Evolutionary conservation across 1,284 basidiomycete species (phyloP), one percentile per base, ranked within the genome.

Genomic region (Melanopsichium pennsylvanicum): DNA sequence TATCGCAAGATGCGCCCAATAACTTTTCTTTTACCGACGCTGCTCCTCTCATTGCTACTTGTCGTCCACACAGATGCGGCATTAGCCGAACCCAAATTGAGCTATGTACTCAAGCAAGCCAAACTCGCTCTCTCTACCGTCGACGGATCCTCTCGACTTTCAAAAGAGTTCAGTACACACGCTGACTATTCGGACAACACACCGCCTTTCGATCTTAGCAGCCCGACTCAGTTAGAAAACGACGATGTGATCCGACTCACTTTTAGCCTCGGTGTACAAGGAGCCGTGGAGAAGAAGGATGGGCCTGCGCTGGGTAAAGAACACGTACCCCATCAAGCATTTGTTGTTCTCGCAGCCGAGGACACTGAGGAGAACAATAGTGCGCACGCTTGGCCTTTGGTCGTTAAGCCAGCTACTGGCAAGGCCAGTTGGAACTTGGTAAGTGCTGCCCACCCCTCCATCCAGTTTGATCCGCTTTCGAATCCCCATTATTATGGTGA

Each of bases 401-500:
- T 44, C 8, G 58, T 74, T 54, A 74, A 74, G 48, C 49, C 72
- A 1, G 54, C 50, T 32, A 57, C 59, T 13, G 72, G 72, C 4
- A 68, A 60, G 32, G 72, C 54, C 10, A 46, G 64, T 18, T 74
- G 72, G 72, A 69, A 52, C 21, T 29, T 71, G 67, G 71, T 70
- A 55, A 36, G 67, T 51, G 5, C 29, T 3, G 0, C 8, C 11
- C 23, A 19, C 22, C 21, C n/a, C n/a, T n/a, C n/a, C n/a, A n/a
- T n/a, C n/a, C n/a, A n/a, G n/a, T n/a, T n/a, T n/a, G n/a, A n/a
- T n/a, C n/a, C n/a, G n/a, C n/a, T n/a, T n/a, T n/a, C n/a, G n/a
- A n/a, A n/a, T n/a, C n/a, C n/a, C n/a, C n/a, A n/a, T n/a, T n/a
- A n/a, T n/a, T n/a, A n/a, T n/a, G n/a, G n/a, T n/a, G n/a, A n/a